These are phyloP conservation scores for Desmodesmus armatus DNA, from an alignment of 139 green algal species.

Conservation along the genomic window DNA sequence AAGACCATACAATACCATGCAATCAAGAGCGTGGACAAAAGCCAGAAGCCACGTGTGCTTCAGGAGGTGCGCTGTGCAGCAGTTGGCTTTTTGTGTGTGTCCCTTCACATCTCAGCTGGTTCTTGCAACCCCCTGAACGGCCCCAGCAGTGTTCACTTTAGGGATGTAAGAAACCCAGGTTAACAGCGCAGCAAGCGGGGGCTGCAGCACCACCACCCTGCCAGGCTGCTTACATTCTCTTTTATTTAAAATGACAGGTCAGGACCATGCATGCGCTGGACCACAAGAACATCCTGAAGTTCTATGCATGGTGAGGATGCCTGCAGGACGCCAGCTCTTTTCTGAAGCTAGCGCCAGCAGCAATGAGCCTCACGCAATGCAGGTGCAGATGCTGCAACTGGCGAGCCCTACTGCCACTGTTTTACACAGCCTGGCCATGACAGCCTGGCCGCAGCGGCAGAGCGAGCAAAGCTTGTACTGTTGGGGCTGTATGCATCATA, in stretches of 20 bases:
- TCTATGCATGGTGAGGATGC: slow-evolving; percentile 86
- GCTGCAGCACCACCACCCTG: neutral
- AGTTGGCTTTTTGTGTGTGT: neutral
- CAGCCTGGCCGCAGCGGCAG: too few species aligned
- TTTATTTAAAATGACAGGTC: too few species aligned
- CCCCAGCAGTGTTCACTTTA: neutral
- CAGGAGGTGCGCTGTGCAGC: slow-evolving; percentile 79
- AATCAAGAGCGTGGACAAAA: slow-evolving; percentile 94
- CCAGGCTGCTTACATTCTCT: too few species aligned
- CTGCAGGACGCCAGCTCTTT: too few species aligned
- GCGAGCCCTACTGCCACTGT: too few species aligned
- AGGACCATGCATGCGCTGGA: slow-evolving; percentile 88
- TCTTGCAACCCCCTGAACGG: neutral
- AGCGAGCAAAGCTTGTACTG: too few species aligned
- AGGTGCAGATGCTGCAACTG: neutral
- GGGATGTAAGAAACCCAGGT: neutral
- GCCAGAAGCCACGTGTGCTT: slow-evolving; percentile 85
- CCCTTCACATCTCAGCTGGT: neutral
- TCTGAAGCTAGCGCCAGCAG: too few species aligned
- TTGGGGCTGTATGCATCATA: too few species aligned
- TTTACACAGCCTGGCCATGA: too few species aligned
- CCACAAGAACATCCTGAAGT: slow-evolving; percentile 93
- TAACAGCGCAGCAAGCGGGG: neutral
- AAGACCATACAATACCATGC: slow-evolving; percentile 96
- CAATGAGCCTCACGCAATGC: neutral